Base-by-base conservation (phyloP, 306 rosid species). In the cucumber (Cucumis sativus) region DNA sequence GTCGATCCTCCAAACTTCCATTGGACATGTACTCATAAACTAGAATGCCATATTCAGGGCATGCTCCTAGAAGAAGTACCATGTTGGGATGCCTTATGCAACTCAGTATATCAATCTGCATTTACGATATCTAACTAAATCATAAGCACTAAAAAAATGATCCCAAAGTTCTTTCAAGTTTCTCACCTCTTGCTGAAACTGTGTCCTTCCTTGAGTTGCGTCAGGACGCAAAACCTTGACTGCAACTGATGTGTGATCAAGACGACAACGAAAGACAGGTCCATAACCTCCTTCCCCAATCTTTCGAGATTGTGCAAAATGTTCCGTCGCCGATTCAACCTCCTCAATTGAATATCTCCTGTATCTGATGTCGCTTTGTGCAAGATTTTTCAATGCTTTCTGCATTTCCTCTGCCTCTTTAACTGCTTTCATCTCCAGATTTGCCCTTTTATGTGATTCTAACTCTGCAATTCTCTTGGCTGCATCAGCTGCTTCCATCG, bases 241-340 rank as follows among this genome's bases (percentile, higher is more conserved):
- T 1, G 99, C 99, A 40, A 83, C 99, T 0, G 86, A 82, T 39
- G 98, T 95, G 80, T 92, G 93, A 85, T 95, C 91, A 39, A 95
- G 97, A 64, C 75, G 88, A 75, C 95, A 90, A 71, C 47, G 79
- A 71, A 35, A 90, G 52, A 92, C 99, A 6, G 97, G 97, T 21
- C 99, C 99, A 79, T 95, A 95, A 21, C 97, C 97, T 43, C 99
- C 98, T 85, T 95, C 98, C 55, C 99, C 99, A 49, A 95, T 86
- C 81, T 92, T 95, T 25, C 80, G 92, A 77, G 89, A 83, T n/a
- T 43, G 83, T 1, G 84, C 72, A 74, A 95, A 95, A 70, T 16
- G 62, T 12, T 90, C 83, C 8, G 99, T 89, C 10, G 99, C 97
- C 10, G 6, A 30, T 84, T 92, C 97, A 78, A 95, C 87, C 90